Evolutionary conservation across 306 rosid genomes (phyloP).

Genomic region (Arachis stenosperma): DNA sequence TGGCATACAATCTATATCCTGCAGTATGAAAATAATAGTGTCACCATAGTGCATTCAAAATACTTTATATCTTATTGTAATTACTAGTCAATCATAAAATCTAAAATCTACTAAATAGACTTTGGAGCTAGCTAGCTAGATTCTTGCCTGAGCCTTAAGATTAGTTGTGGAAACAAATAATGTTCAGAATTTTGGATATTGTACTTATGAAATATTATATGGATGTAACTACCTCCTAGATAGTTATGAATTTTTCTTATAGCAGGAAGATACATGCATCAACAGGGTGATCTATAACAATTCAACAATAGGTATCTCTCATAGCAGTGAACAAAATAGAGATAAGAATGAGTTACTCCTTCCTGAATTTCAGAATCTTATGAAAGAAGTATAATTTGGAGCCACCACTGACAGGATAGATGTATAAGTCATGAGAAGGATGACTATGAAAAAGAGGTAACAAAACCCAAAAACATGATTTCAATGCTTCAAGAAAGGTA

Average conservation of each 20-base stretch:
- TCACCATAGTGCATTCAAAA: constrained; percentile 20
- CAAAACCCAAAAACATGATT: constrained; percentile 59
- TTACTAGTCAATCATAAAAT: too few relatives aligned
- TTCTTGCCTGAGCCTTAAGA: background rate
- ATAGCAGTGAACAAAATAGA: constrained; percentile 41
- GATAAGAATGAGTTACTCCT: constrained; percentile 58
- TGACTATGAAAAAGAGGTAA: constrained; percentile 65
- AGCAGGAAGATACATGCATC: constrained; percentile 61
- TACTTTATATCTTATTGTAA: too few relatives aligned
- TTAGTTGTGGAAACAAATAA: constrained; percentile 5
- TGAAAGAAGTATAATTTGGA: constrained; percentile 54
- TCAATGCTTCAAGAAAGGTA: constrained; percentile 76
- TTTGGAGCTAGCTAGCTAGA: background rate
- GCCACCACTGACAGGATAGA: constrained; percentile 43
- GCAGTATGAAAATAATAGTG: constrained; percentile 36
- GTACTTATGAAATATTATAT: background rate
- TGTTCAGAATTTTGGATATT: background rate
- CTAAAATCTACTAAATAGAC: background rate
- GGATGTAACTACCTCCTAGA: background rate
- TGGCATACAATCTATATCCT: constrained; percentile 99
- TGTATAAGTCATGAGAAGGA: constrained; percentile 49
- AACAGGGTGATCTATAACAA: constrained; percentile 35
- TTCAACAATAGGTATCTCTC: constrained; percentile 39
- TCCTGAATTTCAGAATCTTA: constrained; percentile 62
- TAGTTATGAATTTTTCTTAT: constrained; percentile 14